phyloP scores from a whole-genome alignment of 306 rosid genomes.

The Chamaecrista fasciculata region DNA sequence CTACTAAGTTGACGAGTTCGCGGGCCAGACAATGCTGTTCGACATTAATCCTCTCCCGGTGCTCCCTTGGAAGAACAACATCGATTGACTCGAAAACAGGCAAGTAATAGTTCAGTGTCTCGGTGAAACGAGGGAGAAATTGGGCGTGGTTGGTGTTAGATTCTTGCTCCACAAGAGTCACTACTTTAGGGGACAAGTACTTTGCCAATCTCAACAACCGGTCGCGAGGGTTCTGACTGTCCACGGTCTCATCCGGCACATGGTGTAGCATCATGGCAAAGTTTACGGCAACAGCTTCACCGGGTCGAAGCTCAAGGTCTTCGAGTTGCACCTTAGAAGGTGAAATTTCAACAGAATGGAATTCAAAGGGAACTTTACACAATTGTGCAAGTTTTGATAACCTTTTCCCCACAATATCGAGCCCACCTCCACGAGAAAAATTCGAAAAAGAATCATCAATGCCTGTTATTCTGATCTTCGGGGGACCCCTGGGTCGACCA shows the following conservation, averaged over 20 bases:
- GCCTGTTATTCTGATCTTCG: constrained; percentile 67
- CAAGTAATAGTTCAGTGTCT: constrained; percentile 57
- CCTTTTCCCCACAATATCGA: constrained; percentile 63
- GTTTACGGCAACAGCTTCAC: constrained; percentile 85
- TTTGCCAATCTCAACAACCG: constrained; percentile 68
- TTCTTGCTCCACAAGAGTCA: constrained; percentile 92
- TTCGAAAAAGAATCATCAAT: constrained; percentile 67
- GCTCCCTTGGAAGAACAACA: constrained; percentile 68
- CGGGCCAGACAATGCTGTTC: constrained; percentile 97
- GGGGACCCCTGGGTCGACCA: constrained; percentile 81
- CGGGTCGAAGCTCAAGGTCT: constrained; percentile 62
- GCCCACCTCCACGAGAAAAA: constrained; percentile 81
- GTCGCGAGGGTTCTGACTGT: constrained; percentile 71
- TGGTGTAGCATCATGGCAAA: constrained; percentile 83
- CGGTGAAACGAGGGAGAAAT: constrained; percentile 64
- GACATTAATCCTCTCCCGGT: constrained; percentile 77
- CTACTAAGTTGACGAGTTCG: constrained; percentile 82
- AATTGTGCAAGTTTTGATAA: constrained; percentile 63
- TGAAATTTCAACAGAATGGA: constrained; percentile 57
- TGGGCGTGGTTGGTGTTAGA: constrained; percentile 58
- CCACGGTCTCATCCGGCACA: constrained; percentile 79
- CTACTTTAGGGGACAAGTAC: constrained; percentile 74
- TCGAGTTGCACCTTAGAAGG: constrained; percentile 57
- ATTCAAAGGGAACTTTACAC: constrained; percentile 79
- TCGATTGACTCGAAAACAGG: constrained; percentile 85